Evolutionary conservation across 2,329 filamentous ascomycete species (phyloP), one percentile per base, ranked within the genome.

Genomic region (Colletotrichum graminicola): DNA sequence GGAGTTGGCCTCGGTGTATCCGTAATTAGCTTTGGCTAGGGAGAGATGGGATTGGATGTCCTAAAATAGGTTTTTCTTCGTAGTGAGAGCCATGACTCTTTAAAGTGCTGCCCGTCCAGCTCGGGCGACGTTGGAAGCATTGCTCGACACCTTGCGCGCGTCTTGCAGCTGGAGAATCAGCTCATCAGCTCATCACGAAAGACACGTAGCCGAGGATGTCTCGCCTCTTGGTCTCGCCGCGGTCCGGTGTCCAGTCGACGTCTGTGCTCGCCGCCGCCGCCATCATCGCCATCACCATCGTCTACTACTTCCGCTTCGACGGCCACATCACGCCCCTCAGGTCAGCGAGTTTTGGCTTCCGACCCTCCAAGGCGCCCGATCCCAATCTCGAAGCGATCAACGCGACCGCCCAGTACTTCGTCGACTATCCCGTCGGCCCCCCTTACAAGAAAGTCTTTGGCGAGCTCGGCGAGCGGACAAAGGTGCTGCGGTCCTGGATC

Each of bases 401-500:
- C 36, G 34, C 29, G 8, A 71, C 68, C 1, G 68, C 68, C 1
- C 68, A 67, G 16, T 71, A 71, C 18, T 78, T 80, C 34, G 72
- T 75, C 55, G 77, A 79, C 21, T 77, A 76, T 16, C 78, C 78
- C 0, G 73, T 80, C n/a, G 57, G 60, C 0, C 67, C 75, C n/a
- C 75, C 79, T 0, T 80, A 78, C 57, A 79, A 77, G 14, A 74
- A 76, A 5, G 72, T 77, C 2, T 81, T 81, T 63, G 79, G 79
- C 47, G 75, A 81, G 54, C 45, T 79, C 11, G 80, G 80, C 41
- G 76, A 79, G 41, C 79, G 80, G 0, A 73, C 75, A 23, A 64
- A 74, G 47, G 56, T 74, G 21, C 62, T 78, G 52, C 66, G 66
- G 21, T 74, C 75, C 34, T 76, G 77, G 76, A 67, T 71, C 26